A percentile compares a stretch with the other conserved stretches of the same genome.
Evolutionary conservation across 768 basidiomycete genomes (phyloP).

Genomic region (Rhodotorula diobovata): DNA sequence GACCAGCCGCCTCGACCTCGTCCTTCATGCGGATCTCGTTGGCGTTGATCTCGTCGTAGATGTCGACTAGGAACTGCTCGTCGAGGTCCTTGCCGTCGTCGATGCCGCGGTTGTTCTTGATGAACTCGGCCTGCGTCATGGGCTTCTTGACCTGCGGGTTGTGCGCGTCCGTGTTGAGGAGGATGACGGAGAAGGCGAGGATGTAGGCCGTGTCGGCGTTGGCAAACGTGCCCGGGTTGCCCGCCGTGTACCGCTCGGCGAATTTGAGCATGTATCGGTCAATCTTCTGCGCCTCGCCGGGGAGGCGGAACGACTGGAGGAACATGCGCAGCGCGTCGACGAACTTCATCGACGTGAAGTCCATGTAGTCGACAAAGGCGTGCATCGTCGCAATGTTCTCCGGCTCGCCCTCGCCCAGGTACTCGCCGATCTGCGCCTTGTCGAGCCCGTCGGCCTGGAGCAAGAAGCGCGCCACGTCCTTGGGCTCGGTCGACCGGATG

Average conservation of each 20-base stretch:
- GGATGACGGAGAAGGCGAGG: conserved; percentile 86
- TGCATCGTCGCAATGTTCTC: conserved; percentile 92
- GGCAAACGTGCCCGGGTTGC: conserved; percentile 78
- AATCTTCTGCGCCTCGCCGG: conserved; percentile 96
- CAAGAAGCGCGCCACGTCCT: conserved; percentile 78
- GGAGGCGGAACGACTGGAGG: conserved; percentile 91
- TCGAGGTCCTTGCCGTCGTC: conserved; percentile 85
- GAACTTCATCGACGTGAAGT: conserved; percentile 75
- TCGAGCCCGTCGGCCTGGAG: conserved; percentile 83
- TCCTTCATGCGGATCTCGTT: conserved; percentile 99
- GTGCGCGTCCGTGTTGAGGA: conserved; percentile 97
- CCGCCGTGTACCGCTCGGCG: conserved; percentile 89
- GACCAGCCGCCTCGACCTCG: conserved; percentile 61
- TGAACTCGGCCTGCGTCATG: conserved; percentile 87
- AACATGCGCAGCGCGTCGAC: conserved; percentile 85
- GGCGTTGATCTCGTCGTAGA: conserved; percentile 82
- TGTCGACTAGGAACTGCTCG: conserved; percentile 68
- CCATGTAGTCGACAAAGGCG: conserved; percentile 87
- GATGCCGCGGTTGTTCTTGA: conserved; percentile 93
- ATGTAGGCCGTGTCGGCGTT: conserved; percentile 96
- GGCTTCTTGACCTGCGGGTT: conserved; percentile 89
- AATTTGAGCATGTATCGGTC: conserved; percentile 99
- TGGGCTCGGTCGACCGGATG: conserved; percentile 65
- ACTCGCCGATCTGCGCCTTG: conserved; percentile 96
- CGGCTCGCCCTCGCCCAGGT: conserved; percentile 92